Evolutionary conservation across 2,329 filamentous ascomycete genomes (phyloP), one percentile per base, ranked within the genome.

Genomic region (Nemania diffusa): DNA sequence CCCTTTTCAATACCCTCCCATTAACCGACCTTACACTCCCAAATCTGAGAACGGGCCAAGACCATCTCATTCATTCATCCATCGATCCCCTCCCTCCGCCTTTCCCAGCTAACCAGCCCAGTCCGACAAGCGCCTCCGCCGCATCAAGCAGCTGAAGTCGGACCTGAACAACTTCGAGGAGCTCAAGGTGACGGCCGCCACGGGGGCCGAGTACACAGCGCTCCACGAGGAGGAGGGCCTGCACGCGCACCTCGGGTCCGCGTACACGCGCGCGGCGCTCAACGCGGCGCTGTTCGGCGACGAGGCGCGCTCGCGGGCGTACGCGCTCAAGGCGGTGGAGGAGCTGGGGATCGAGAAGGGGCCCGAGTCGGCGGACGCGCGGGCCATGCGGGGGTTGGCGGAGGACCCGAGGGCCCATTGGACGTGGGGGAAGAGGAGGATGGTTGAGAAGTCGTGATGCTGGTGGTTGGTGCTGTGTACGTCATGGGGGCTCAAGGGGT

Each of bases 241-340:
- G 9, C 64, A 78, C 22, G 73, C 74, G 13, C 77, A 79, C 37
- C 66, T 81, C 5, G 78, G 75, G 1, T 73, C 73, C n/a, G 78
- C 77, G 3, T 79, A 79, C 61, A 79, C 78, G 1, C 72, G 77
- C 0, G 80, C 80, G 1, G 81, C 81, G 20, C 72, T 82, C n/a
- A 79, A 81, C 51, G 79, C 74, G 42, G 77, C 78, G 11, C 73
- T 81, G 58, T 79, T 81, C 64, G 79, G 77, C 13, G 73, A 77
- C 32, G 77, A 77, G 64, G 73, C 72, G 37, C 72, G 73, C 63
- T 76, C 79, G 0, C 69, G 59, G 1, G 70, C 72, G 60, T 79
- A 78, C 64, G 80, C 80, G 2, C 24, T n/a, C 1, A 57, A 70
- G 42, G 81, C 80, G 2, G 74, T 71, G 1, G 77, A 72, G 5